A percentile compares a stretch with the other conserved stretches of the same genome.
Evolutionary conservation across 306 rosid genomes (phyloP).

Genomic region (Datisca glomerata): DNA sequence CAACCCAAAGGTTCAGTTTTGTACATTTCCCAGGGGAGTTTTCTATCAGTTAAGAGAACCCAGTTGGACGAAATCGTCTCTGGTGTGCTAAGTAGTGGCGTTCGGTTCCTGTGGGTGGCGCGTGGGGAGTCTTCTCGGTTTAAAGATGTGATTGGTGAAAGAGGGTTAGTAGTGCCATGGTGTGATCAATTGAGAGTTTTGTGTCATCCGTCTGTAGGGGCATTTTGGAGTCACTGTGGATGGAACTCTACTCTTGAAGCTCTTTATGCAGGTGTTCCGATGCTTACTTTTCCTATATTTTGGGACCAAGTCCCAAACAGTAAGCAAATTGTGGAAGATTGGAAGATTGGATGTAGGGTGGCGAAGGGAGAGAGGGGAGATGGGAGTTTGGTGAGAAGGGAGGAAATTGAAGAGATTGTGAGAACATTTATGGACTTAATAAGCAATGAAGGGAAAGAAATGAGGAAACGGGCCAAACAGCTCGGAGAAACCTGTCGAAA

Average conservation of each 20-base stretch:
- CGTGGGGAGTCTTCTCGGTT: constrained; percentile 2
- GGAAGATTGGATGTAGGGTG: constrained; percentile 21
- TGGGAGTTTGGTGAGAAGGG: constrained; percentile 12
- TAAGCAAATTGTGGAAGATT: constrained; percentile 29
- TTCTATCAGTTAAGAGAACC: constrained; percentile 16
- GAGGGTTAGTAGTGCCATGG: not conserved
- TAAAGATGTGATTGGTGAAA: not conserved
- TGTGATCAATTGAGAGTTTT: not conserved
- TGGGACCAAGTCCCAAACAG: constrained; percentile 23
- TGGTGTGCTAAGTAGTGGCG: not conserved
- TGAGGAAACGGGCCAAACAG: constrained; percentile 16
- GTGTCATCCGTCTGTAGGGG: constrained; percentile 13
- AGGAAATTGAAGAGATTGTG: constrained; percentile 21
- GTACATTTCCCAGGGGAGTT: constrained; percentile 28
- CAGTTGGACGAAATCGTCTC: constrained; percentile 19
- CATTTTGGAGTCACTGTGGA: constrained; percentile 28
- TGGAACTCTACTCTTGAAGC: constrained; percentile 33
- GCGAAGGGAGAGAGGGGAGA: constrained; percentile 3
- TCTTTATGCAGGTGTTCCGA: constrained; percentile 26
- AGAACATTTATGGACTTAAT: constrained; percentile 22
- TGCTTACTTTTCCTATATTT: constrained; percentile 18
- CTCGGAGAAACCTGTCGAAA: constrained; percentile 1
- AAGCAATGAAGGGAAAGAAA: constrained; percentile 12
- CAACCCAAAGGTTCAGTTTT: constrained; percentile 7
- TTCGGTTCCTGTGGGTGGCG: not conserved